Evolutionary conservation across 2,329 filamentous ascomycete genomes (phyloP), one percentile per base, ranked within the genome.

Genomic region (Fusarium oxysporum): DNA sequence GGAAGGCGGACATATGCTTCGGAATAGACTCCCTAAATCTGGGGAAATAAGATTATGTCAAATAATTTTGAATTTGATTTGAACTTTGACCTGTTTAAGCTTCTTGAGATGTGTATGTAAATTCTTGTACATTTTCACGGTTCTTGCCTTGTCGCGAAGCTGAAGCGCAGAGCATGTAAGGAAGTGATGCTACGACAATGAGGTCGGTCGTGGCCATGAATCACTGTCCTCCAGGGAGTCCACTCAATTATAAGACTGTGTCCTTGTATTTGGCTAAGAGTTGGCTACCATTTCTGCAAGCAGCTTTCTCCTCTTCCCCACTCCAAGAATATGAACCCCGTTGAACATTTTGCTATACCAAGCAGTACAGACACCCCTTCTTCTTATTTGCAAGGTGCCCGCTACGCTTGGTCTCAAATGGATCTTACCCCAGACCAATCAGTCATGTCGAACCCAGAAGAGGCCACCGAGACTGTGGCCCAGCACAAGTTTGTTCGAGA

Each of bases 351-450:
- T 38, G 19, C 54, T 25, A 8, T 19, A 14, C 61, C 48, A 44
- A 50, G 65, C 43, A 67, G 23, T 13, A 33, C 37, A 37, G 8
- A 51, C 21, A 37, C 13, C 23, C 17, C 33, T 25, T 8, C 37
- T 38, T 54, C 33, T 40, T 45, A 30, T 8, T 64, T n/a, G n/a
- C 32, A 43, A 33, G 16, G 40, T 28, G 63, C 48, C 19, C 55
- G 65, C 19, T 48, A 58, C 56, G 58, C 57, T 21, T 69, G 58
- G 44, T 58, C 66, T 32, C 28, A 62, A 12, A 16, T 44, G 23
- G 32, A 62, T 30, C 12, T 45, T 32, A 53, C 14, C 8, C 55
- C 19, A 19, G 47, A 35, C 9, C 44, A 47, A 21, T 16, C 23
- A 17, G 50, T 19, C 17, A 33, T 57, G n/a, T 16, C 30, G 17